Evolutionary conservation across 202 grass and related monocot genomes (phyloP).

Genomic region (Cymbopogon flexuosus): DNA sequence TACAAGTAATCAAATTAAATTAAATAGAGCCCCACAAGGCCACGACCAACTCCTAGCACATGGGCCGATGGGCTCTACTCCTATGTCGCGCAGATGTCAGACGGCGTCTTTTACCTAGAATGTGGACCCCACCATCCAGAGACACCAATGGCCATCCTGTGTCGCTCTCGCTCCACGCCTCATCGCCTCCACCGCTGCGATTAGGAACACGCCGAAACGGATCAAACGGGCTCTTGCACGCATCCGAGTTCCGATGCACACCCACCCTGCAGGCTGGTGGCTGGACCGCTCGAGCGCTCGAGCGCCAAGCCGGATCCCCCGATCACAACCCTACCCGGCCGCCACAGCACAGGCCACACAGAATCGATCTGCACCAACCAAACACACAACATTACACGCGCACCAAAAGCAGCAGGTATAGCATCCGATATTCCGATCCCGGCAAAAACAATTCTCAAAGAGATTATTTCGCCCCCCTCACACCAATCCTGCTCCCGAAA

Average conservation of each 20-base stretch:
- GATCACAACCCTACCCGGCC: background rate
- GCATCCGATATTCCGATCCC: slow-evolving; percentile 31
- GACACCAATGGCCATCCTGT: background rate
- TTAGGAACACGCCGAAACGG: background rate
- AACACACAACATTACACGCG: background rate
- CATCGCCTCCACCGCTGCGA: slow-evolving; percentile 13
- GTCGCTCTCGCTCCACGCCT: background rate
- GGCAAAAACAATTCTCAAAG: background rate
- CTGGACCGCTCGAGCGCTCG: too few species aligned
- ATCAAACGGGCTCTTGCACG: slow-evolving; percentile 34
- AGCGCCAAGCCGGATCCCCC: background rate
- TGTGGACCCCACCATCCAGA: background rate
- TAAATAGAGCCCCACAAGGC: too few species aligned
- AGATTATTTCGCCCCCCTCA: background rate
- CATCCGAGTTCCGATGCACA: slow-evolving; percentile 4
- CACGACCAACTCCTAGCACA: too few species aligned
- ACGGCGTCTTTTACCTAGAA: background rate
- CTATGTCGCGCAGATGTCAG: background rate
- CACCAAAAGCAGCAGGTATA: background rate
- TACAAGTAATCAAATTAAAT: too few species aligned
- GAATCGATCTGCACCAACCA: slow-evolving; percentile 18
- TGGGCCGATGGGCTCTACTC: too few species aligned
- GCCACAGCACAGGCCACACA: slow-evolving; percentile 9
- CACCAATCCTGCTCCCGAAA: slow-evolving; percentile 35
- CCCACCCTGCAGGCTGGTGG: background rate